Evolutionary conservation across 305 asterid species (phyloP).

Genomic region (Lippia alba): DNA sequence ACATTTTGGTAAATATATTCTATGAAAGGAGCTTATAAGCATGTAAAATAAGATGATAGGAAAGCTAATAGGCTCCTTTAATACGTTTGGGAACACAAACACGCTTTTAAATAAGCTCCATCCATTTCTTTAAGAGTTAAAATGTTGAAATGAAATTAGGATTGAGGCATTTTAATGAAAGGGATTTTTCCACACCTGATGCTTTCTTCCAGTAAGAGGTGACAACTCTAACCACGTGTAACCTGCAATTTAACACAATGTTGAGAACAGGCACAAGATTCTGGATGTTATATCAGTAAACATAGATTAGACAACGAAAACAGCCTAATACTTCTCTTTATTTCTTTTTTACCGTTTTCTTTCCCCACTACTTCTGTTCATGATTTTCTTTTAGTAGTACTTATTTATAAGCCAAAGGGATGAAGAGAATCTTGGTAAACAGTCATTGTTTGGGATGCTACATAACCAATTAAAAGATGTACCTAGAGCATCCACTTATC

Average conservation of each 20-base stretch:
- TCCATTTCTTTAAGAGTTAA: too few species aligned
- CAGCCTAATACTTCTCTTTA: not conserved
- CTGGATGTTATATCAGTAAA: not conserved
- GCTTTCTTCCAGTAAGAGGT: conserved; percentile 95
- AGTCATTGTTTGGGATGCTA: conserved; percentile 1
- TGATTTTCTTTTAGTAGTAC: not conserved
- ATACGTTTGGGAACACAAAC: too few species aligned
- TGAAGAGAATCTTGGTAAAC: not conserved
- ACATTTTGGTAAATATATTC: too few species aligned
- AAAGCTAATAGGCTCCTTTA: too few species aligned
- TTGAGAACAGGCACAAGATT: conserved; percentile 5
- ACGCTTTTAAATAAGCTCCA: too few species aligned
- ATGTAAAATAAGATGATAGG: too few species aligned
- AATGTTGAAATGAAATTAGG: not conserved
- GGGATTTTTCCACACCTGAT: conserved; percentile 59
- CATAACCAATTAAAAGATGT: conserved; percentile 12
- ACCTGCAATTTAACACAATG: conserved; percentile 56
- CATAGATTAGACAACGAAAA: not conserved
- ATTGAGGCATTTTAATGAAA: not conserved
- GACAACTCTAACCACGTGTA: conserved; percentile 86
- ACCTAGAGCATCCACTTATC: not conserved
- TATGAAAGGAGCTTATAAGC: too few species aligned
- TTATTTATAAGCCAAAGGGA: conserved; percentile 2
- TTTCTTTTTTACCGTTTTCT: not conserved
- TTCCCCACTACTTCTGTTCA: not conserved